Evolutionary conservation across 176 grass and related monocot genomes (phyloP).

Genomic region (Oryza meridionalis): DNA sequence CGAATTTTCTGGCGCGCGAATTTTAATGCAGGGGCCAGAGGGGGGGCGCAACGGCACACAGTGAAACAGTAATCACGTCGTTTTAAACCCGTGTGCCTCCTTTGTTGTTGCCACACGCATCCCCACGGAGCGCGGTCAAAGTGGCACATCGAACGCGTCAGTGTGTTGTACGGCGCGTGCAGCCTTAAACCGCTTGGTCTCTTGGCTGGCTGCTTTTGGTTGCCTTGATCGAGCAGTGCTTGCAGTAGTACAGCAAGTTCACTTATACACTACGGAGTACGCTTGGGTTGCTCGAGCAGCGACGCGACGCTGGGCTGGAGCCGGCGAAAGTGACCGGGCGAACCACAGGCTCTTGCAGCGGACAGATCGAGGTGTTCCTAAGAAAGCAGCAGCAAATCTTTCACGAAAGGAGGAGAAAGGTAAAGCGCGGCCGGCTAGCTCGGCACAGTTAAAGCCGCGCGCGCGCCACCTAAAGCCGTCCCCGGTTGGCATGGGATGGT

Average conservation of each 20-base stretch:
- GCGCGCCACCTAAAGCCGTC: not conserved
- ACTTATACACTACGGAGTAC: not conserved
- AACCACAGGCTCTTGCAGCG: slow-evolving; percentile 14
- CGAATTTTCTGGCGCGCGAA: slow-evolving; percentile 7
- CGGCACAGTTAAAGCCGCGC: slow-evolving; percentile 3
- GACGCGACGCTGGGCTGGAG: not conserved
- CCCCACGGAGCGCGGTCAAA: slow-evolving; percentile 40
- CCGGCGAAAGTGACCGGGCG: slow-evolving; percentile 43
- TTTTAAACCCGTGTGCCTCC: slow-evolving; percentile 1
- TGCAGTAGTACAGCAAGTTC: not conserved
- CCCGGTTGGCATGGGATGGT: not conserved
- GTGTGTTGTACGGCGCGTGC: slow-evolving; percentile 23
- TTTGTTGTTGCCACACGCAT: slow-evolving; percentile 21
- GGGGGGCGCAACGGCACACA: not conserved
- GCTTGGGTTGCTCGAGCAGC: not conserved
- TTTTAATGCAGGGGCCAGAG: slow-evolving; percentile 18
- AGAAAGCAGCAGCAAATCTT: slow-evolving; percentile 34
- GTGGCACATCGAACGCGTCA: slow-evolving; percentile 35
- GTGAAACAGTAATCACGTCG: not conserved
- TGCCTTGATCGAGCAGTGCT: not conserved
- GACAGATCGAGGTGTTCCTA: slow-evolving; percentile 49
- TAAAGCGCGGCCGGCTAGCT: not conserved
- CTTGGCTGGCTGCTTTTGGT: not conserved
- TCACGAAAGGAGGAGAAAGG: slow-evolving; percentile 38
- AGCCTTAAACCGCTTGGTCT: slow-evolving; percentile 28